Base-by-base conservation (phyloP, 768 basidiomycete genomes). In the Tulasnella sp. region DNA sequence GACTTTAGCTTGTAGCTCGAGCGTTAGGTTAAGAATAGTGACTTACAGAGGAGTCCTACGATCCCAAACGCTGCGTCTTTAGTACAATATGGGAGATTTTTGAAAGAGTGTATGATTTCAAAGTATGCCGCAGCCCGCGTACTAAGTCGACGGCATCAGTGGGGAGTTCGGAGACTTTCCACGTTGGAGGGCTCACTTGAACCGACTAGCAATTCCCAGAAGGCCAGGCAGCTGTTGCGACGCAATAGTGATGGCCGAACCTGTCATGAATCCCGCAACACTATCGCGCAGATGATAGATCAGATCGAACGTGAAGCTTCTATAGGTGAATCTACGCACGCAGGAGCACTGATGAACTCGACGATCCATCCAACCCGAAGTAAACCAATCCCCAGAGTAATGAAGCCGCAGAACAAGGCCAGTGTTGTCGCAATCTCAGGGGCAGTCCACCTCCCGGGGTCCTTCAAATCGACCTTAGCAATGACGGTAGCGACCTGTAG, bases 91-190 rank as follows among this genome's bases (percentile, higher is more conserved):
- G 82, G 84, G 49, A 96, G 75, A 57, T 87, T 82, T 70, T 91
- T 93, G 63, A 99, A 74, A 1, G 87, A 88, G 70, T 97, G 86
- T 73, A 97, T 97, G 68, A 97, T 84, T 65, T 97, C 93, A 53
- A 76, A 64, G 73, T 85, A 98, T 0, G 91, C 85, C 2, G 85
- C 75, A 11, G 81, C 92, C 50, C 92, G 83, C 9, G 94, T 94
- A 69, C 90, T 90, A 55, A 29, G 53, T 58, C 43, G 11, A 44
- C 41, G 15, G 61, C 46, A 48, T 59, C 24, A 59, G 49, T 9
- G 38, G 34, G 29, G 19, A 27, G 12, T 5, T 29, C 38, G 15
- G 1, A 25, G 12, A 19, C n/a, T 44, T 44, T 49, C 66, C 30
- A 65, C 45, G 55, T n/a, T 4, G 43, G 27, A 30, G 15, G 44